Evolutionary conservation across 2,329 filamentous ascomycete species (phyloP), one percentile per base, ranked within the genome.

Genomic region (Aspergillus melleus): DNA sequence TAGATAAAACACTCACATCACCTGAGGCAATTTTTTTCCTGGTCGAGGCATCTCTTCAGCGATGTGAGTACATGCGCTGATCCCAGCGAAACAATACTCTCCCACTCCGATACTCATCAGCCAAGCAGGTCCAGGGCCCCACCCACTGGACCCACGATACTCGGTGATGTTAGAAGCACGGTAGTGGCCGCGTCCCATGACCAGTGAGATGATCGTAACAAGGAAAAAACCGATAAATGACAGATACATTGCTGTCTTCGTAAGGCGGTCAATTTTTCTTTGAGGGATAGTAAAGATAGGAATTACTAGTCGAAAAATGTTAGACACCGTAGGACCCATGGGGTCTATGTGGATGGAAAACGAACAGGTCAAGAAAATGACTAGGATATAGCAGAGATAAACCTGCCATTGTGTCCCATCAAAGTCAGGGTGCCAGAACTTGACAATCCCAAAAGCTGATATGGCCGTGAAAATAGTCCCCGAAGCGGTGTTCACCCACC

Each of bases 401-500:
- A 62, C 57, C 47, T 68, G 63, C 64, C 66, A 68, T 26, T 63
- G 58, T 2, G 42, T 50, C 3, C 58, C 53, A 1, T 14, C 6
- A 42, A 68, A 68, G 2, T 52, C 58, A 5, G 58, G 54, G 11
- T 55, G 12, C 54, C 60, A 60, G 55, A 66, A 62, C 10, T 51
- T 53, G 4, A 49, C 54, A 4, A 66, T 64, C 1, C 61, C 63
- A 30, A 66, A 66, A 4, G 62, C 62, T 10, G 65, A 66, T 2
- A 62, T 60, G 3, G 65, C 60, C 4, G 58, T 64, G 22, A 61
- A 63, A n/a, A 64, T 62, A 5, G 58, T 39, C 1, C 57, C 59
- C 0, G 66, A 61, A 5, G 61, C 61, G 10, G 62, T 64, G 11
- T 54, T 61, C 1, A 71, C 59, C 68, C 64, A 72, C 67, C 69